Percentiles rank a stretch among this genome's conserved stretches.
Evolutionary conservation across 2,329 filamentous ascomycete species (phyloP).

Genomic region (Colletotrichum sidae): DNA sequence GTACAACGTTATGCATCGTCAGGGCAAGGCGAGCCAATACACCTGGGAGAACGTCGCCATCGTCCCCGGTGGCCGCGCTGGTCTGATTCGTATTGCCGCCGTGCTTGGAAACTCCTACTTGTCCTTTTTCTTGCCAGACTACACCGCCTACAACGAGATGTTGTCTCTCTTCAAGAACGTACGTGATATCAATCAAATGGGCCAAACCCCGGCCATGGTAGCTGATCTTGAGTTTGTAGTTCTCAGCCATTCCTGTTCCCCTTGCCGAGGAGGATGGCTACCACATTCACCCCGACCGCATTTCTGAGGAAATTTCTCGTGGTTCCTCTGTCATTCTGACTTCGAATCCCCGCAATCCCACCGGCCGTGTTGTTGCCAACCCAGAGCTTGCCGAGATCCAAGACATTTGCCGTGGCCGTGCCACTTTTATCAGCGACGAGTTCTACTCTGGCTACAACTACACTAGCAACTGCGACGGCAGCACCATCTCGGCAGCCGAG

Average conservation of each 20-base stretch:
- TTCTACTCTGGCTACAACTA: conserved; percentile 99
- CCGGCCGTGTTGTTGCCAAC: conserved; percentile 86
- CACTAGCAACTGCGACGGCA: conserved; percentile 89
- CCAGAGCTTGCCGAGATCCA: conserved; percentile 91
- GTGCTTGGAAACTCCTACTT: conserved; percentile 93
- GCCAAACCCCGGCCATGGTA: neutral
- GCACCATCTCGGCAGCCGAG: conserved; percentile 87
- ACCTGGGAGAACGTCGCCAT: conserved; percentile 98
- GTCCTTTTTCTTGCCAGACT: conserved; percentile 94
- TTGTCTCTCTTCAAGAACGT: conserved; percentile 92
- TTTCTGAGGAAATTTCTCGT: conserved; percentile 89
- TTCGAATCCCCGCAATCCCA: conserved; percentile 95
- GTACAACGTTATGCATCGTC: conserved; percentile 92
- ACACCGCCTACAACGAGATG: conserved; percentile 99
- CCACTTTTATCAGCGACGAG: conserved; percentile 94
- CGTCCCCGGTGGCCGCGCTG: conserved; percentile 91
- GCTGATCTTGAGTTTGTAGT: conserved; percentile 58
- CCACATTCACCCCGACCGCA: conserved; percentile 93
- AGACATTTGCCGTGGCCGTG: conserved; percentile 89
- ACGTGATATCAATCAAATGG: conserved; percentile 41
- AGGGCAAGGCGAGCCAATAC: conserved; percentile 89
- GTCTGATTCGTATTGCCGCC: conserved; percentile 93
- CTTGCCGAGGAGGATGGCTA: conserved; percentile 88
- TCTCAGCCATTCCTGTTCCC: conserved; percentile 87
- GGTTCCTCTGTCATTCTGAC: conserved; percentile 91